phyloP scores from a whole-genome alignment of 768 basidiomycete genomes.

The Suillus sp. region DNA sequence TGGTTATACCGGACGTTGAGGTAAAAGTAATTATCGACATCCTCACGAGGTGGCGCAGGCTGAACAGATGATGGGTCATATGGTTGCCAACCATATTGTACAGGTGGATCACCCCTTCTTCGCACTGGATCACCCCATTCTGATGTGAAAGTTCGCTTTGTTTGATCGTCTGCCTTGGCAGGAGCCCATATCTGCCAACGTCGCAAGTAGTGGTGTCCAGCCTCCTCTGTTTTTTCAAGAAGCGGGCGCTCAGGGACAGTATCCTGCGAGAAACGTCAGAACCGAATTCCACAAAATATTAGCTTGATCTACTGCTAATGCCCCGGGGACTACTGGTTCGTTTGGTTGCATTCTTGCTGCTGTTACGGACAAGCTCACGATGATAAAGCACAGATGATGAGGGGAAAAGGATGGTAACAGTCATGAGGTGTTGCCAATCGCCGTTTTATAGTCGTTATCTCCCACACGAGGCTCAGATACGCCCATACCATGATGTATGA shows the following conservation, averaged over 20 bases:
- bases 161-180: background rate
- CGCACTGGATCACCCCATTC: background rate
- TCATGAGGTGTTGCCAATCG: background rate
- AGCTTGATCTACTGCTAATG: constrained; percentile 1
- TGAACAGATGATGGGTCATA: constrained; percentile 20
- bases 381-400: background rate
- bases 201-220: constrained; percentile 12
- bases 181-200: constrained; percentile 12
- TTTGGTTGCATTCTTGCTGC: background rate
- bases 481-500: background rate
- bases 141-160: background rate
- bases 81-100: constrained; percentile 17
- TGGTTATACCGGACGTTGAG: constrained; percentile 16
- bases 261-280: background rate
- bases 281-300: background rate
- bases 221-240: constrained; percentile 6
- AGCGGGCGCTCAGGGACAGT: background rate
- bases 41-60: constrained; percentile 15
- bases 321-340: constrained; percentile 4
- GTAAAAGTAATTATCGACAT: constrained; percentile 25
- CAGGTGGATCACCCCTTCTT: background rate
- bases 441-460: constrained; percentile 7
- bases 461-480: constrained; percentile 3
- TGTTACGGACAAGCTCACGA: background rate
- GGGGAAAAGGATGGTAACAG: background rate